These are phyloP conservation scores for Jimgerdemannia flammicorona DNA, from an alignment of 192 early-diverging fungal genomes.

Conservation along the genomic window DNA sequence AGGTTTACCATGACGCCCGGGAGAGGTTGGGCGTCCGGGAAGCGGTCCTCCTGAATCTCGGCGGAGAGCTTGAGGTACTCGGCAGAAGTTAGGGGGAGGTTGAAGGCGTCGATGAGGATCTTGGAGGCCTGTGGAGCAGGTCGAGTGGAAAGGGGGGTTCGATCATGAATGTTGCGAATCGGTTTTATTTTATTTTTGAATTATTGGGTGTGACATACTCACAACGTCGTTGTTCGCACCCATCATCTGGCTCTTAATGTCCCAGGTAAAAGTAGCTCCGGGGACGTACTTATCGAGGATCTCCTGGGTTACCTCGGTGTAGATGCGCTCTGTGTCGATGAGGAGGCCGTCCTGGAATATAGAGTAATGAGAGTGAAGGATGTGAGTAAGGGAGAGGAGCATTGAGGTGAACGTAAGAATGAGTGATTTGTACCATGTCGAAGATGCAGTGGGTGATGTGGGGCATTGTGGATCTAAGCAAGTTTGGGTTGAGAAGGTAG, in stretches of 20 bases:
- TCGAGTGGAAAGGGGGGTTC: neutral
- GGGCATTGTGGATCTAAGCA: slow-evolving; percentile 5
- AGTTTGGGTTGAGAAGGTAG: neutral
- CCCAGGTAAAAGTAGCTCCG: slow-evolving; percentile 57
- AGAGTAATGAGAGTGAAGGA: neutral
- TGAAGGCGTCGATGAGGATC: slow-evolving; percentile 67
- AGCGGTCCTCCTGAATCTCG: slow-evolving; percentile 46
- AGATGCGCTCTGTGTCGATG: slow-evolving; percentile 86
- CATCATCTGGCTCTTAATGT: slow-evolving; percentile 73
- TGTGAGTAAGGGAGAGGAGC: neutral
- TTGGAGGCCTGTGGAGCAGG: slow-evolving; percentile 33
- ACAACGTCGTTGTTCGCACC: slow-evolving; percentile 58
- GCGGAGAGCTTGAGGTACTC: slow-evolving; percentile 72
- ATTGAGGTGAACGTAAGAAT: neutral
- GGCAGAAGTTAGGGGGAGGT: slow-evolving; percentile 70
- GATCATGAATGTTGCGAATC: neutral
- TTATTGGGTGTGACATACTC: slow-evolving; percentile 2
- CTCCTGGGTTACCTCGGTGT: slow-evolving; percentile 79
- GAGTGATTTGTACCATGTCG: slow-evolving; percentile 8
- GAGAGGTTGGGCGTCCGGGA: slow-evolving; percentile 63
- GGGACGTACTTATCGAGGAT: slow-evolving; percentile 70
- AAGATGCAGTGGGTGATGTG: neutral
- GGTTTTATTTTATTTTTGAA: neutral
- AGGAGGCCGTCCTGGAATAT: slow-evolving; percentile 59
- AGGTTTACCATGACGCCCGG: slow-evolving; percentile 62